Evolutionary conservation across 495 filamentous ascomycete genomes (phyloP).

Genomic region (Penicillium riverlandense): DNA sequence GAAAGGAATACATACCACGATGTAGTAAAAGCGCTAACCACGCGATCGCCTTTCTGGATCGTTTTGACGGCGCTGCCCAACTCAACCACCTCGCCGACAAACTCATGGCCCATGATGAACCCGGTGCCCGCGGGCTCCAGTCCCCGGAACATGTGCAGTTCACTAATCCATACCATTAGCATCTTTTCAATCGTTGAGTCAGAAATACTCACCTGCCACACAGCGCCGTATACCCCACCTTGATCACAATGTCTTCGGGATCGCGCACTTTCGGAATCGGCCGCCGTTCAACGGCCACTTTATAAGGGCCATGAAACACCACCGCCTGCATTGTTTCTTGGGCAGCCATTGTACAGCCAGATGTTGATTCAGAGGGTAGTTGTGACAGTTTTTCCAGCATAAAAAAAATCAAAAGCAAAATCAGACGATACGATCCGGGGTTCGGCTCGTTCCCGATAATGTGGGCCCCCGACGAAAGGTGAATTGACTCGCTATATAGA

Average conservation of each 20-base stretch:
- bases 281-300: slow-evolving; percentile 41
- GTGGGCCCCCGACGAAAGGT: no score
- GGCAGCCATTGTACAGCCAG: no score
- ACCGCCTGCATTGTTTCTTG: slow-evolving; percentile 35
- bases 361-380: no score
- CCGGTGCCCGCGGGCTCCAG: slow-evolving; percentile 58
- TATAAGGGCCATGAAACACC: slow-evolving; percentile 40
- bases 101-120: slow-evolving; percentile 69
- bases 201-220: slow-evolving; percentile 70
- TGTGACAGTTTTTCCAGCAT: no score
- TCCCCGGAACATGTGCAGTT: slow-evolving; percentile 86
- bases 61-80: slow-evolving; percentile 60
- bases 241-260: slow-evolving; percentile 72
- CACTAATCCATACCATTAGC: slow-evolving; percentile 39
- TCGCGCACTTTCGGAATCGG: slow-evolving; percentile 56
- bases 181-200: background rate
- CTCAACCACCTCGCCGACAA: slow-evolving; percentile 68
- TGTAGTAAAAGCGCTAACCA: slow-evolving; percentile 79
- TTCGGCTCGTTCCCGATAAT: no score
- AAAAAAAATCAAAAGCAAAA: no score
- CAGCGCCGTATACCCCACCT: slow-evolving; percentile 77
- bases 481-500: no score
- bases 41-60: slow-evolving; percentile 66
- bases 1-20: slow-evolving; percentile 58
- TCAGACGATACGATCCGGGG: no score